Percentiles rank a stretch among this genome's conserved stretches.
These are phyloP conservation scores for Pholiota microspora DNA, from an alignment of 768 basidiomycete genomes.

Conservation along the genomic window DNA sequence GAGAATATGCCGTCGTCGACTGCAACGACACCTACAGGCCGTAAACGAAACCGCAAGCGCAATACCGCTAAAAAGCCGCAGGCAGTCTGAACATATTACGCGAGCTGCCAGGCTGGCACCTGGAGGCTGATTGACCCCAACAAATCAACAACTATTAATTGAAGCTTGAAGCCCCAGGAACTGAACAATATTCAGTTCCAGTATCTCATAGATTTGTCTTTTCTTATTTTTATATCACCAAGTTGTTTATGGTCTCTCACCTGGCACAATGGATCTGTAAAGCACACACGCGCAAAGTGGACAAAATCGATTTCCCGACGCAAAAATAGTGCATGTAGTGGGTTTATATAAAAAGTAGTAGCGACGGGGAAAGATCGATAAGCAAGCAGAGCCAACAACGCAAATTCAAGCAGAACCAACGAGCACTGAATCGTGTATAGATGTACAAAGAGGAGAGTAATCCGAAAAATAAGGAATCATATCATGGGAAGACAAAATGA, in stretches of 20 bases:
- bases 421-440: background rate
- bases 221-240: background rate
- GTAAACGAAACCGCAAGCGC: background rate
- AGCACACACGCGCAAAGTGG: background rate
- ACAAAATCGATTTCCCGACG: background rate
- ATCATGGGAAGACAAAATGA: background rate
- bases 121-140: no score
- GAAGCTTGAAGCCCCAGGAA: no score
- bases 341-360: background rate
- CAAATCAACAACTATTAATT: no score
- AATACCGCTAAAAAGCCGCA: background rate
- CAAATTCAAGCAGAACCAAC: background rate
- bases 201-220: no score
- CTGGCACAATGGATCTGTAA: background rate
- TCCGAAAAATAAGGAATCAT: background rate
- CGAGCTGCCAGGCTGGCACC: no score
- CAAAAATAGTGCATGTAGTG: background rate
- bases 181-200: no score
- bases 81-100: no score
- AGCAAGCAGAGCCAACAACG: background rate
- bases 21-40: background rate
- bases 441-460: slow-evolving; percentile 5
- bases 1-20: background rate
- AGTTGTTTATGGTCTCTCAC: background rate
- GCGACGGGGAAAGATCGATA: background rate